These are phyloP conservation scores for Wallacemonas sp. DNA, from an alignment of 208 protist species.

Conservation along the genomic window DNA sequence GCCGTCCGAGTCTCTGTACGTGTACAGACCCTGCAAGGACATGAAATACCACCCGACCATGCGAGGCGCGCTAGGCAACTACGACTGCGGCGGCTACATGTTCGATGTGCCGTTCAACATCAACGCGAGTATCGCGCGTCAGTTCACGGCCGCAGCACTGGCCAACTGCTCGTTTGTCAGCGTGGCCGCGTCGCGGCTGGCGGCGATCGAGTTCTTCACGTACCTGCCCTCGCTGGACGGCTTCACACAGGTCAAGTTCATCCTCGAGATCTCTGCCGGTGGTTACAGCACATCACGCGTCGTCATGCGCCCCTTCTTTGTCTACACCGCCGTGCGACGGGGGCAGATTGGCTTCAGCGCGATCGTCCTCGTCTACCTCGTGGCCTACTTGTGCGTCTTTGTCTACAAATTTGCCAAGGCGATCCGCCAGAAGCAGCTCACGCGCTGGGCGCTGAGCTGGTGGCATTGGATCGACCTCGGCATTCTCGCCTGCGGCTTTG, in stretches of 20 bases:
- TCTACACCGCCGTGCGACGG: constrained; percentile 18
- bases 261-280: constrained; percentile 20
- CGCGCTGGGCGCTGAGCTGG: constrained; percentile 12
- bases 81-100: constrained; percentile 38
- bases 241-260: constrained; percentile 26
- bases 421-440: not conserved
- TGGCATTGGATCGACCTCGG: constrained; percentile 30
- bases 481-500: constrained; percentile 18
- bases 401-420: constrained; percentile 4
- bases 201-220: constrained; percentile 24
- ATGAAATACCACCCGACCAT: not conserved
- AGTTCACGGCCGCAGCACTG: constrained; percentile 5
- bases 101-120: constrained; percentile 35
- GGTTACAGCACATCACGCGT: constrained; percentile 15
- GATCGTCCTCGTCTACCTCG: constrained; percentile 19
- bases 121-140: constrained; percentile 1
- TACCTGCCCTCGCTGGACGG: constrained; percentile 25
- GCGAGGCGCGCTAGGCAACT: constrained; percentile 10
- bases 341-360: constrained; percentile 17
- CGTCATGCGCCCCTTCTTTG: constrained; percentile 17
- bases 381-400: constrained; percentile 18
- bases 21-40: constrained; percentile 10
- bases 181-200: constrained; percentile 27
- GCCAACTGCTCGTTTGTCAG: constrained; percentile 28
- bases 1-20: constrained; percentile 14